Percentiles rank a stretch among this genome's conserved stretches.
Conservation (phyloP, 2,329 filamentous ascomycete genomes). For the Neonectria neomacrospora region DNA sequence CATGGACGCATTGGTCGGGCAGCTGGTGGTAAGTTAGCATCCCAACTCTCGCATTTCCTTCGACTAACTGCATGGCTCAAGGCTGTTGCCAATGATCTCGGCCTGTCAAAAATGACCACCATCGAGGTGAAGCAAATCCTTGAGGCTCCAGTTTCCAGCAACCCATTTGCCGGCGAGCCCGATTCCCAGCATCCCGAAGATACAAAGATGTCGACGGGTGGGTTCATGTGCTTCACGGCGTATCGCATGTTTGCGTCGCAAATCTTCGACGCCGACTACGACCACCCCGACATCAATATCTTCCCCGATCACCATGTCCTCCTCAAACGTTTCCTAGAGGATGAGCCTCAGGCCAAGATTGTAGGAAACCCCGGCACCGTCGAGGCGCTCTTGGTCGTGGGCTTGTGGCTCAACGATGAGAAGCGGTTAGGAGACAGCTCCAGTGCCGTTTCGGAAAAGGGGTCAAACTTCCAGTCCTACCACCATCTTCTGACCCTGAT, state of each 20-base stretch:
- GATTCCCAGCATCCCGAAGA: conserved; percentile 60
- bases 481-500: conserved; percentile 69
- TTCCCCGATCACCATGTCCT: conserved; percentile 70
- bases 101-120: conserved; percentile 59
- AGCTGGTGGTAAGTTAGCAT: conserved; percentile 68
- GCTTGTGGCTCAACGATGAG: conserved; percentile 67
- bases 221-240: conserved; percentile 67
- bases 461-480: conserved; percentile 66
- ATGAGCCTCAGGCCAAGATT: conserved; percentile 61
- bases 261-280: conserved; percentile 67
- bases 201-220: conserved; percentile 68
- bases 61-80: conserved; percentile 45
- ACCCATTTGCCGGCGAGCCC: conserved; percentile 59
- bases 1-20: conserved; percentile 74
- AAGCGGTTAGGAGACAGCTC: conserved; percentile 52
- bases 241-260: conserved; percentile 72
- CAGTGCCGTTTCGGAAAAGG: conserved; percentile 47
- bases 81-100: conserved; percentile 72
- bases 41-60: neutral
- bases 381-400: conserved; percentile 69
- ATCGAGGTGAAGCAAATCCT: conserved; percentile 59
- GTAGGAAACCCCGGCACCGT: conserved; percentile 63
- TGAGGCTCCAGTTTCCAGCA: conserved; percentile 53
- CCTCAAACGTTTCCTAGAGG: conserved; percentile 63
- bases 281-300: conserved; percentile 64